Evolutionary conservation across 495 filamentous ascomycete species (phyloP), one percentile per base, ranked within the genome.

Genomic region (Haplographium delicatum): DNA sequence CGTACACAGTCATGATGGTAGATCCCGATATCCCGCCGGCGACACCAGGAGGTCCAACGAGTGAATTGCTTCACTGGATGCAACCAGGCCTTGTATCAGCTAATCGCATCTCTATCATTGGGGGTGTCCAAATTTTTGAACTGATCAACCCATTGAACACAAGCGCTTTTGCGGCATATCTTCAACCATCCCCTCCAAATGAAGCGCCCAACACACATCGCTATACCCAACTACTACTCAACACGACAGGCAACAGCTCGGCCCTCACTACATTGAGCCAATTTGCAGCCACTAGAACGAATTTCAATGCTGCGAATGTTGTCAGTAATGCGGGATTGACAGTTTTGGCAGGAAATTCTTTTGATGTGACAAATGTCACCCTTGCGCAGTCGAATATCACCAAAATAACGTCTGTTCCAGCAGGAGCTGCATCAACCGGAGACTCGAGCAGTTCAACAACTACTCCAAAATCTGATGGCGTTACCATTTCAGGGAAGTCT

Each of bases 51-150:
- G 30, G 38, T 1, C 9, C 47, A 15, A 56, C 52, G 0, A 25
- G 40, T 13, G 25, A 60, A 50, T 27, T 60, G 19, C 52, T 60
- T 8, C 57, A 60, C 44, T 60, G 57, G 57, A 43, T 60, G 34
- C 57, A 60, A 48, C 11, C 47, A 4, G 47, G 52, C 19, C 47
- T 60, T 3, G 45, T 38, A 11, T 60, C 57, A 2, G 26, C 57
- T 20, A 40, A 40, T 26, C 22, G 26, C 5, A 25, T 15, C 9
- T 46, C 49, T 0, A 53, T 27, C 9, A 24, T 60, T 6, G 52
- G 6, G 2, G 57, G 57, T 8, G 22, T 43, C 1, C 25, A 19
- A 27, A 31, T 56, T 15, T 60, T 47, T 39, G 39, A 44, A 5
- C 44, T 56, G 9, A 33, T 39, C 11, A 55, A 51, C 37, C 18